Base-by-base conservation (phyloP, 495 filamentous ascomycete genomes). In the Thozetella sp. region DNA sequence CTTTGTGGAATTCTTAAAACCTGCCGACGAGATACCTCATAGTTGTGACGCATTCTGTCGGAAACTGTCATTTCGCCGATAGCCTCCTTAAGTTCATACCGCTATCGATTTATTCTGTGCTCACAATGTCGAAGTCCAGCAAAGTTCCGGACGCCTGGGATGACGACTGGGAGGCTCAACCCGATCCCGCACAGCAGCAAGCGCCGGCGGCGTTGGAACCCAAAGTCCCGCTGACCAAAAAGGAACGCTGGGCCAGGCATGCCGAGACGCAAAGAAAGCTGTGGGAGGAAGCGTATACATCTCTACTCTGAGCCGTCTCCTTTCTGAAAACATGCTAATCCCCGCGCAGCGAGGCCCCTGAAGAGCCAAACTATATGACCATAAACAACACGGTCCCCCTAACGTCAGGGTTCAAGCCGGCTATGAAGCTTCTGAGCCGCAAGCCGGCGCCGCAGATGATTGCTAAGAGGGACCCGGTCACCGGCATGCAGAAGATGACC, bases 81-180 rank as follows among this genome's bases (percentile, higher is more conserved):
- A 48, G 4, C 26, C 46, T 58, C 11, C 13, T 10, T 40, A 46
- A 56, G n/a, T 3, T 26, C 53, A 55, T 52, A 61, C 40, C 25
- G 17, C 22, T 54, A 56, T 45, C 24, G 15, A 51, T n/a, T 48
- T 51, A 48, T 48, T 54, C 11, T 26, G 13, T 11, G 12, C 25
- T 22, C 25, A 72, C 62, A 60, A 89, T 88, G 81, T 84, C 80
- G 58, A 80, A 78, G 63, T 52, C 74, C 72, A 57, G 65, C 67
- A 72, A 77, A 45, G 73, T 87, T 57, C 88, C 91, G 26, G 87
- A 96, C 69, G 92, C 91, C 51, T 97, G 93, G 93, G 93, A 81
- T 57, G 92, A 94, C 63, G 91, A 97, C 65, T 97, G 92, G 92
- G 90, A 93, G 69, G 76, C 75, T 3, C 80, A 90, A 68, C 91